Conservation (phyloP, 106 monocot species). For the Hemerocallis citrina region DNA sequence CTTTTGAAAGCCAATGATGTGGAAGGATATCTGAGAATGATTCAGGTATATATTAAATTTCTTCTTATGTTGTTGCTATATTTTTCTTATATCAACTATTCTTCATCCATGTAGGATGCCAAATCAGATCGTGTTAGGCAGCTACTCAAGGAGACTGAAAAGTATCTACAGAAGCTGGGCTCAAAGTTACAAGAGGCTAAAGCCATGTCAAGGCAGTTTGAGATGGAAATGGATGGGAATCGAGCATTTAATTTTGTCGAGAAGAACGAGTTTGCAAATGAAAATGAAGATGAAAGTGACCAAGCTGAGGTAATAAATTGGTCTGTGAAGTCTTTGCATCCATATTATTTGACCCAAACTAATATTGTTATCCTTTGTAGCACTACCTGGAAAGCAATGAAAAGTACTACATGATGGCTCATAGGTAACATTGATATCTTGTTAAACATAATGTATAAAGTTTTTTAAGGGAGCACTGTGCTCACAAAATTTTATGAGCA, state of each 20-base stretch:
- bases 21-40: conserved; percentile 98
- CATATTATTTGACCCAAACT: not conserved
- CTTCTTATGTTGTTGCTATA: conserved; percentile 3
- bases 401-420: conserved; percentile 93
- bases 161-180: conserved; percentile 91
- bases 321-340: not conserved
- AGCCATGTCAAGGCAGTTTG: conserved; percentile 45
- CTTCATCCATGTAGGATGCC: conserved; percentile 58
- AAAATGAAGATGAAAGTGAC: conserved; percentile 84
- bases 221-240: conserved; percentile 58
- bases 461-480: too few relatives aligned
- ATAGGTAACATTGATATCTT: conserved; percentile 55
- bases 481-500: too few relatives aligned
- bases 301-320: conserved; percentile 62
- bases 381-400: conserved; percentile 99
- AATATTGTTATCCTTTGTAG: conserved; percentile 36
- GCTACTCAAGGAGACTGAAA: conserved; percentile 97
- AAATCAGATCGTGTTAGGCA: conserved; percentile 98
- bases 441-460: not conserved
- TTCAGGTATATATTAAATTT: conserved; percentile 52
- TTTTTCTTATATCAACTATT: conserved; percentile 8
- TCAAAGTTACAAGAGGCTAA: conserved; percentile 85
- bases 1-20: conserved; percentile 99
- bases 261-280: conserved; percentile 46
- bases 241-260: conserved; percentile 38